A percentile compares a stretch with the other conserved stretches of the same genome.
Conservation (phyloP, 805 yeast species). For the Naumovozyma baii region DNA sequence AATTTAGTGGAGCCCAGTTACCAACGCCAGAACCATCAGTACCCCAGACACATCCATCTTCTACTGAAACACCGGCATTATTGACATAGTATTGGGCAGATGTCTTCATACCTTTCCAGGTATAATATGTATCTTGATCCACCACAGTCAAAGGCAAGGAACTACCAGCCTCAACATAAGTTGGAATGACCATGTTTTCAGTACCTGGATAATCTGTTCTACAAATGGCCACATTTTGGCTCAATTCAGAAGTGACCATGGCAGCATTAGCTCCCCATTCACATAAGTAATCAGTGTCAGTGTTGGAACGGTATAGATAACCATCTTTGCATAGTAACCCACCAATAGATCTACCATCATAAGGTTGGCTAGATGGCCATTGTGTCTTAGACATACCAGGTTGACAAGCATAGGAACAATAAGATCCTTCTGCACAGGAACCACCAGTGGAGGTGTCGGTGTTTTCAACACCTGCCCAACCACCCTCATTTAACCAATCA, state of each 20-base stretch:
- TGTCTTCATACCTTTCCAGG: slow-evolving; percentile 72
- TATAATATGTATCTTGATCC: slow-evolving; percentile 66
- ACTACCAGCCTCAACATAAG: slow-evolving; percentile 64
- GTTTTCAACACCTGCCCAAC: slow-evolving; percentile 37
- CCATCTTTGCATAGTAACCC: slow-evolving; percentile 85
- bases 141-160: slow-evolving; percentile 69
- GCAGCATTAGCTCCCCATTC: slow-evolving; percentile 80
- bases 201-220: slow-evolving; percentile 99
- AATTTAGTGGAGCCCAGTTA: slow-evolving; percentile 96
- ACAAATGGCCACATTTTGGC: slow-evolving; percentile 75
- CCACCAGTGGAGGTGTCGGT: slow-evolving; percentile 49
- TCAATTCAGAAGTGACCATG: slow-evolving; percentile 54
- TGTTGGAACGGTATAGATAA: slow-evolving; percentile 73
- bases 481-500: slow-evolving; percentile 45
- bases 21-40: slow-evolving; percentile 69
- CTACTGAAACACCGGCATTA: slow-evolving; percentile 85
- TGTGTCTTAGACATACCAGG: slow-evolving; percentile 99
- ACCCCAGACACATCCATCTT: slow-evolving; percentile 96
- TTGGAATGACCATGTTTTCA: slow-evolving; percentile 96
- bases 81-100: slow-evolving; percentile 97
- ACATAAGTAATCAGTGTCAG: slow-evolving; percentile 62
- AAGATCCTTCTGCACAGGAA: slow-evolving; percentile 76
- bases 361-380: slow-evolving; percentile 87
- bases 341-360: slow-evolving; percentile 88
- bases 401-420: slow-evolving; percentile 97